Evolutionary conservation across 305 asterid species (phyloP).

Genomic region (Fraxinus sp.): DNA sequence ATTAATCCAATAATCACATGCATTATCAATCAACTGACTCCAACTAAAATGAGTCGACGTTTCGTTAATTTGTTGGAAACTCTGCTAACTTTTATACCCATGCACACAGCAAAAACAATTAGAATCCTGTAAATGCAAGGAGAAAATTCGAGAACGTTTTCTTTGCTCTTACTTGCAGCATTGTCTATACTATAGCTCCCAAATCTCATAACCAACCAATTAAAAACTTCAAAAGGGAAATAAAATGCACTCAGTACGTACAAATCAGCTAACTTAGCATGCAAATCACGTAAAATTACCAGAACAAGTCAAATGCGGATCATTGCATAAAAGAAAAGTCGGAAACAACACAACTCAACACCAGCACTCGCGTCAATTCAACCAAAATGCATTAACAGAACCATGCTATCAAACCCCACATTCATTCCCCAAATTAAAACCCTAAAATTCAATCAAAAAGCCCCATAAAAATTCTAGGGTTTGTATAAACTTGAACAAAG

Average conservation of each 20-base stretch:
- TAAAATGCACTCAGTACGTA: constrained; percentile 21
- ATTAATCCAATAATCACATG: constrained; percentile 6
- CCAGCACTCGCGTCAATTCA: constrained; percentile 32
- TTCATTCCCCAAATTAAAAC: constrained; percentile 35
- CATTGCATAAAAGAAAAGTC: constrained; percentile 14
- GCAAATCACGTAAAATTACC: constrained; percentile 26
- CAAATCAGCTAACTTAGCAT: constrained; percentile 31
- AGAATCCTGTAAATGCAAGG: neutral
- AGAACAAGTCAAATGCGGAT: constrained; percentile 24
- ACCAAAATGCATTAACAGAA: constrained; percentile 41
- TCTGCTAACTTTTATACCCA: neutral
- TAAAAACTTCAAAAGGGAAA: constrained; percentile 15
- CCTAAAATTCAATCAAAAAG: constrained; percentile 28
- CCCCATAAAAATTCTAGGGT: constrained; percentile 49
- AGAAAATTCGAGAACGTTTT: neutral
- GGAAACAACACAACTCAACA: constrained; percentile 24
- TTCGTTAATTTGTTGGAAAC: neutral
- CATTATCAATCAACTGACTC: constrained; percentile 11
- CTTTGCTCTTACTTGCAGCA: constrained; percentile 6
- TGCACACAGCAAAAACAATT: neutral
- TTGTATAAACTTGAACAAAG: constrained; percentile 36
- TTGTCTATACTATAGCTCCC: constrained; percentile 2
- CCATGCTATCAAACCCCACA: constrained; percentile 27
- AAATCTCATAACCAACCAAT: constrained; percentile 21
- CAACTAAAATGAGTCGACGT: constrained; percentile 5